Conservation (phyloP, 768 basidiomycete genomes). For the Tricholoma sp. region DNA sequence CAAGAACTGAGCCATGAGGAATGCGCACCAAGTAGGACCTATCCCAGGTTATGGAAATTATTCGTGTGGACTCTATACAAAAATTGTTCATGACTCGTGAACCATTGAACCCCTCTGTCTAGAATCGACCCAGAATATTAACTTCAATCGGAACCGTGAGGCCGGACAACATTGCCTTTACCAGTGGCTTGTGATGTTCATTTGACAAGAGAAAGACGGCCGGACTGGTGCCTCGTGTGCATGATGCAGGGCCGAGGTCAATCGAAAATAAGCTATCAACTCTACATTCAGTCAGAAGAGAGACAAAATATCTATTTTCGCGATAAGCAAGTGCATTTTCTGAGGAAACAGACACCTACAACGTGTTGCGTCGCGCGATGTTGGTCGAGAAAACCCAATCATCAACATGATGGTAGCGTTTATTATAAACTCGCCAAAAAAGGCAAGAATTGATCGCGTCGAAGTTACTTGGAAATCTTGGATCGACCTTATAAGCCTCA, state of each 20-base stretch:
- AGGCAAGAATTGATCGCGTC: constrained; percentile 16
- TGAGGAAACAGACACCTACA: not conserved
- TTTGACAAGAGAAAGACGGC: constrained; percentile 18
- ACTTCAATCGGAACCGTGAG: constrained; percentile 1
- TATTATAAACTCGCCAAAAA: constrained; percentile 5
- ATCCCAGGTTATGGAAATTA: not conserved
- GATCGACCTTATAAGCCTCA: constrained; percentile 14
- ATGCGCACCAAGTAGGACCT: not conserved
- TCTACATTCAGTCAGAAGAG: not conserved
- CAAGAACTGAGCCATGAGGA: not conserved
- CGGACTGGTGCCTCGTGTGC: constrained; percentile 23
- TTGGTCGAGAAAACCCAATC: too few species aligned
- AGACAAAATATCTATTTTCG: not conserved
- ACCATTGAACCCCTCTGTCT: not conserved
- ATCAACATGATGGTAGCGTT: too few species aligned
- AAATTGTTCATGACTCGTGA: not conserved
- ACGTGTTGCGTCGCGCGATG: too few species aligned
- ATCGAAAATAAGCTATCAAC: not conserved
- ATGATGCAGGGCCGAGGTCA: constrained; percentile 2
- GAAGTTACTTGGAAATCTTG: constrained; percentile 12
- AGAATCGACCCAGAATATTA: not conserved
- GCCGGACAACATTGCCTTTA: not conserved
- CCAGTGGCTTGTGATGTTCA: constrained; percentile 7
- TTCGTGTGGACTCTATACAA: not conserved
- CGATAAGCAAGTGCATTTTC: not conserved